Evolutionary conservation across 2,329 filamentous ascomycete genomes (phyloP).

Genomic region (Zymoseptoria pseudotritici): DNA sequence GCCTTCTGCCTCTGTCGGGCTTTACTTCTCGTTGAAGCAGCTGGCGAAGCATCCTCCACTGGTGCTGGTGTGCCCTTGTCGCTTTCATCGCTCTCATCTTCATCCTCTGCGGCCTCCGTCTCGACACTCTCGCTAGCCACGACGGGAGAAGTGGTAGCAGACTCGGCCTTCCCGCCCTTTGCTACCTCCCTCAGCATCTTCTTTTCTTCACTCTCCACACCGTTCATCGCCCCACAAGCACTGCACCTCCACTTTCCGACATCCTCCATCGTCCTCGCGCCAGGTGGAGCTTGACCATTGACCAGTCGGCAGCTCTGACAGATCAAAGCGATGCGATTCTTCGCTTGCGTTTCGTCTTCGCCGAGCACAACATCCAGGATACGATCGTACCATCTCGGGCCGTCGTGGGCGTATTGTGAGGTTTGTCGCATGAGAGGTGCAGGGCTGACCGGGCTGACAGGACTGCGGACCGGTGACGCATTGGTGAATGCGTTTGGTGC

Average conservation of each 20-base stretch:
- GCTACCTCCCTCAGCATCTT: conserved; percentile 62
- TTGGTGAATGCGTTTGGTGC: conserved; percentile 61
- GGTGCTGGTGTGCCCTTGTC: conserved; percentile 6
- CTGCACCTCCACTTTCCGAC: conserved; percentile 84
- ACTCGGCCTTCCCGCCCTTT: conserved; percentile 1
- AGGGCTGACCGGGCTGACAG: not conserved
- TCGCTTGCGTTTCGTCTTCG: conserved; percentile 86
- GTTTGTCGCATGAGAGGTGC: conserved; percentile 8
- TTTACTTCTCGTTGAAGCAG: conserved; percentile 37
- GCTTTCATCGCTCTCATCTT: conserved; percentile 12
- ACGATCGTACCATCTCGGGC: conserved; percentile 80
- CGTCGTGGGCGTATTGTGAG: conserved; percentile 21
- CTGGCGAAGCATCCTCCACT: conserved; percentile 21
- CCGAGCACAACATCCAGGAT: conserved; percentile 86
- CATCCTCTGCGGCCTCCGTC: conserved; percentile 21
- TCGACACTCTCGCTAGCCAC: not conserved
- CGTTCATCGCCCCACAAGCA: conserved; percentile 75
- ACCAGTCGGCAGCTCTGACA: conserved; percentile 77
- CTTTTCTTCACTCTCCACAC: conserved; percentile 67
- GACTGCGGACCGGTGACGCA: conserved; percentile 25
- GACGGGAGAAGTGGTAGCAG: not conserved
- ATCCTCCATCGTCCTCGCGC: conserved; percentile 67
- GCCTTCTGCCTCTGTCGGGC: conserved; percentile 33
- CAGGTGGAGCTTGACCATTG: conserved; percentile 91
- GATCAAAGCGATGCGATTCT: conserved; percentile 83